A percentile compares a stretch with the other conserved stretches of the same genome.
Conservation (phyloP, 2,329 filamentous ascomycete genomes). For the Cercospora citrullina region DNA sequence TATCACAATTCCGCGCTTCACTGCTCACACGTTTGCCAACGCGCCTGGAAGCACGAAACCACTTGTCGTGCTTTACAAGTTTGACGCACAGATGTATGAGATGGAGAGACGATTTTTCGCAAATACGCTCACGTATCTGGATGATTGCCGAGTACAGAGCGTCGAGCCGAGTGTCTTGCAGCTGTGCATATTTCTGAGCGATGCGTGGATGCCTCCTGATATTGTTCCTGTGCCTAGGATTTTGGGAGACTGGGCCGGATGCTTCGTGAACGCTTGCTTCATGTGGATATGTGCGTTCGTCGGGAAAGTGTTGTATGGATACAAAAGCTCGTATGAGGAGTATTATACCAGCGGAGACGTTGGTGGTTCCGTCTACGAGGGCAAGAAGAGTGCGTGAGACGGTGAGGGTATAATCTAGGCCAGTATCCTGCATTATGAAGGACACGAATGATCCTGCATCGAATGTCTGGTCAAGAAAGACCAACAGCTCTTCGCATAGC, state of each 20-base stretch:
- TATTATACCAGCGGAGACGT: conserved; percentile 6
- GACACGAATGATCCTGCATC: background rate
- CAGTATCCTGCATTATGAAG: background rate
- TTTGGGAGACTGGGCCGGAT: conserved; percentile 6
- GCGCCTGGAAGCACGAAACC: conserved; percentile 16
- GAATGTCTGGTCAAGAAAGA: background rate
- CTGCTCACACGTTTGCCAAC: conserved; percentile 22
- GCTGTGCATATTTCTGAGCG: conserved; percentile 18
- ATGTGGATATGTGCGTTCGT: conserved; percentile 20
- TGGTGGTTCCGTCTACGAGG: background rate
- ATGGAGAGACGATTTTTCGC: conserved; percentile 25
- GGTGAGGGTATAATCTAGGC: background rate
- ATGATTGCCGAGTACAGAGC: conserved; percentile 18
- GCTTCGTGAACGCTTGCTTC: conserved; percentile 14
- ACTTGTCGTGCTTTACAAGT: conserved; percentile 18
- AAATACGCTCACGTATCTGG: conserved; percentile 22
- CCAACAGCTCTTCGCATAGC: conserved; percentile 15
- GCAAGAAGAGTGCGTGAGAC: background rate
- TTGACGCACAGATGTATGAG: conserved; percentile 22
- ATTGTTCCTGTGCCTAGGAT: conserved; percentile 16
- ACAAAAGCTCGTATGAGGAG: conserved; percentile 9
- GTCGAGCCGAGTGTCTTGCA: conserved; percentile 20
- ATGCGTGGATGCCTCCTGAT: conserved; percentile 20
- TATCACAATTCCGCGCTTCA: conserved; percentile 18
- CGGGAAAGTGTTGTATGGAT: conserved; percentile 6